These are phyloP conservation scores for Hordeum pubiflorum DNA, from an alignment of 202 grass and related monocot genomes.

Conservation along the genomic window DNA sequence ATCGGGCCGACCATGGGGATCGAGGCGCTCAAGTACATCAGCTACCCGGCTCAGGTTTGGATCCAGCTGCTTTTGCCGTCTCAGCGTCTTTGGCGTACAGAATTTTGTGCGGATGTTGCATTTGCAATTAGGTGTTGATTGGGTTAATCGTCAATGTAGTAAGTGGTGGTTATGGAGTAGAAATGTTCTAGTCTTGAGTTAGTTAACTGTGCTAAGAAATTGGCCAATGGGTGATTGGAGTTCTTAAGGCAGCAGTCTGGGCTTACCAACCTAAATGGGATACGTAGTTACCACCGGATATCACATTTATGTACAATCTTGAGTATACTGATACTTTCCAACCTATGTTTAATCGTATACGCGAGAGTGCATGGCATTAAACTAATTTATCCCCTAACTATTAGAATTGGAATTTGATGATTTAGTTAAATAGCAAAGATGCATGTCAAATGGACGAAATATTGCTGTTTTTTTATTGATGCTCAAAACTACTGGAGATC, in stretches of 20 bases:
- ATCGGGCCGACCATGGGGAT: slow-evolving; percentile 92
- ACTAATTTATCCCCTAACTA: neutral
- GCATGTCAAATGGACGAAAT: neutral
- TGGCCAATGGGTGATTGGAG: neutral
- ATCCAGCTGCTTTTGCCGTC: neutral
- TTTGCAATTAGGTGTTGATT: neutral
- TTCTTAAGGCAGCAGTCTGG: neutral
- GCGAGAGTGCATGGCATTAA: neutral
- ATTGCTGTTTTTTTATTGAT: neutral
- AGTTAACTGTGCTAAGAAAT: neutral
- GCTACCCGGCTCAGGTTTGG: slow-evolving; percentile 81
- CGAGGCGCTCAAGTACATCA: slow-evolving; percentile 95
- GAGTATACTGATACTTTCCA: neutral
- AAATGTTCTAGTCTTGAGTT: neutral
- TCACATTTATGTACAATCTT: neutral
- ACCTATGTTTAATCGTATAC: neutral
- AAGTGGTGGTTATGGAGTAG: neutral
- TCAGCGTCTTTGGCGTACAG: neutral
- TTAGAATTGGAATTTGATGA: neutral
- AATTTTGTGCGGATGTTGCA: neutral
- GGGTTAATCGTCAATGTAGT: neutral
- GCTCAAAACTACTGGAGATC: neutral
- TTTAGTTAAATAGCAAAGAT: neutral
- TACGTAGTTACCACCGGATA: neutral
- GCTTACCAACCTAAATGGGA: neutral